Evolutionary conservation across 2,329 filamentous ascomycete genomes (phyloP).

Genomic region (Pleomassaria siparia): DNA sequence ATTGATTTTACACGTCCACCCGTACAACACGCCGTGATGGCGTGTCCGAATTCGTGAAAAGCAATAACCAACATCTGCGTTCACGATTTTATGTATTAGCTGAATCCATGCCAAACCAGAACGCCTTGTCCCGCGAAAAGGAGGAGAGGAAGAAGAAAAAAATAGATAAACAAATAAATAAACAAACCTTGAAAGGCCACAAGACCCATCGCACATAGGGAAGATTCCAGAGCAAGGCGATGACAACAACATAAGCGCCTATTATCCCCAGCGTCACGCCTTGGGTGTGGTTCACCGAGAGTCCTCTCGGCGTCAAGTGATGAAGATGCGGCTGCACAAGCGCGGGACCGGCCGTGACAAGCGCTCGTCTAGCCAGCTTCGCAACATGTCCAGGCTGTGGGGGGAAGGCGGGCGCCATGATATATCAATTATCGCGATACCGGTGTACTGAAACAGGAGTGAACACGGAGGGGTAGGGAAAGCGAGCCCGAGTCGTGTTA

Average conservation of each 20-base stretch:
- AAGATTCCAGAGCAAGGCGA: conserved; percentile 77
- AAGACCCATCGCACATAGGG: conserved; percentile 73
- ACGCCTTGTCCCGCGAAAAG: neutral
- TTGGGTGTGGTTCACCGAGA: conserved; percentile 68
- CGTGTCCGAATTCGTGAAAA: conserved; percentile 79
- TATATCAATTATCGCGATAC: neutral
- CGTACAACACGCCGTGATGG: conserved; percentile 70
- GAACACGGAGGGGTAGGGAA: no score
- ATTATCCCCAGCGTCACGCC: conserved; percentile 71
- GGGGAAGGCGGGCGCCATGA: neutral
- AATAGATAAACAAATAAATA: no score
- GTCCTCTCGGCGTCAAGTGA: conserved; percentile 53
- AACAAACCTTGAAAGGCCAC: conserved; percentile 75
- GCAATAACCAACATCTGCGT: conserved; percentile 76
- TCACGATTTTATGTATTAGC: conserved; percentile 6
- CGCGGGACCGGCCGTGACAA: conserved; percentile 30
- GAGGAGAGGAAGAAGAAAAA: no score
- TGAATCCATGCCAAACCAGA: neutral
- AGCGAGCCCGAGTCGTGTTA: no score
- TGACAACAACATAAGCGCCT: conserved; percentile 69
- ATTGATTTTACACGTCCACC: conserved; percentile 75
- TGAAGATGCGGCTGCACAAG: conserved; percentile 27
- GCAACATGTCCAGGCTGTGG: conserved; percentile 13
- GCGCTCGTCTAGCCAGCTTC: conserved; percentile 28
- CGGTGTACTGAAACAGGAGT: neutral